phyloP scores from a whole-genome alignment of 1,284 basidiomycete species.

The Leccinum pallidistipes region DNA sequence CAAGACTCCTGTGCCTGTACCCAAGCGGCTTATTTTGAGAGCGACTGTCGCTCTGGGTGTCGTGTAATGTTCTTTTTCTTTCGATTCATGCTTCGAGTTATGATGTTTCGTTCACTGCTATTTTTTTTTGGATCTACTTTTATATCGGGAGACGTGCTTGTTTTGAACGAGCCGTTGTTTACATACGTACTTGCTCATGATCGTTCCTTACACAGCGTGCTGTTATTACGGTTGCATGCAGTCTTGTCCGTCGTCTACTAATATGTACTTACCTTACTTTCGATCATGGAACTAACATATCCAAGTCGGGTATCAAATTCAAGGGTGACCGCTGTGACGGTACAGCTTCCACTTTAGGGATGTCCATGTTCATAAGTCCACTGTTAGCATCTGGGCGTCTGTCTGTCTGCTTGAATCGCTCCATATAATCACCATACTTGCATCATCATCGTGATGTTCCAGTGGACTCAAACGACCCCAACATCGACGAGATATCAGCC shows the following conservation, averaged over 20 bases:
- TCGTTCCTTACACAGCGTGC: background rate
- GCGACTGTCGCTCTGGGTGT: slow-evolving; percentile 76
- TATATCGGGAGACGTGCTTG: background rate
- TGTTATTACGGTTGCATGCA: background rate
- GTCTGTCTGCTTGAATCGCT: background rate
- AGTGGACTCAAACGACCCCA: background rate
- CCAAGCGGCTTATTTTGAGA: slow-evolving; percentile 60
- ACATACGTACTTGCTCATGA: background rate
- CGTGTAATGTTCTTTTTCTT: slow-evolving; percentile 43
- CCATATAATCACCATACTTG: background rate
- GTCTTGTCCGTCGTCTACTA: background rate
- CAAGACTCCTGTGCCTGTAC: slow-evolving; percentile 30
- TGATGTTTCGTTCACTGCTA: background rate
- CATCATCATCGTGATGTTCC: background rate
- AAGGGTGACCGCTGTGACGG: too few species aligned
- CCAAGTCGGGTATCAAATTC: too few species aligned
- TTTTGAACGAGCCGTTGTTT: background rate
- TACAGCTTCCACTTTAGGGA: background rate
- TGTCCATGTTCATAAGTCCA: background rate
- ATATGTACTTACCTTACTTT: background rate
- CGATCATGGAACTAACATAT: background rate
- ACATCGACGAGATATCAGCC: background rate
- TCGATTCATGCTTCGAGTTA: slow-evolving; percentile 10
- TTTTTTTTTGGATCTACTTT: background rate
- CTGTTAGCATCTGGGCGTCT: background rate